Base-by-base conservation (phyloP, 2,329 filamentous ascomycete species). In the Fusarium miscanthi region DNA sequence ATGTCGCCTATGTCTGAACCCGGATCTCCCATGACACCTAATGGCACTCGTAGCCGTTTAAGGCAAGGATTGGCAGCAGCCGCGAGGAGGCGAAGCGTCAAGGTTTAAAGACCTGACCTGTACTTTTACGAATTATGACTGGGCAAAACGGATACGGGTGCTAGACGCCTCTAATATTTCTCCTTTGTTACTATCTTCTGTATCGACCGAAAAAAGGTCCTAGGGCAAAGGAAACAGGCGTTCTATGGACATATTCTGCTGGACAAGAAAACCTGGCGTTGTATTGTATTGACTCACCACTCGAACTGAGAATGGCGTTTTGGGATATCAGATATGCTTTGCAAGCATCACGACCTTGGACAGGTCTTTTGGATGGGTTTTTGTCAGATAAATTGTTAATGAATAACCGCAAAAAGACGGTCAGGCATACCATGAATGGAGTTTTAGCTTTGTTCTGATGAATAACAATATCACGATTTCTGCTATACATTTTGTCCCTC, bases 71-170 rank as follows among this genome's bases (percentile, higher is more conserved):
- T 77, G 59, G 68, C 73, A 46, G 74, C 76, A 33, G 76, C 76
- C 33, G 62, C 79, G 60, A 80, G 82, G 61, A 80, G 84, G 63
- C 80, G 82, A 75, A 85, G 84, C 76, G 78, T 85, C 74, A 83
- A 78, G 72, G 72, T 79, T 64, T 82, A 65, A 75, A 48, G 30
- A 48, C 45, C 63, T 56, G 51, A 60, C 59, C 62, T 74, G 63
- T 68, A 71, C 60, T 67, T 67, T 69, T 56, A 77, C 57, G 69
- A 71, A 61, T 76, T 60, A 78, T 66, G 71, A 77, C 72, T 64
- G 70, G 70, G 75, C 66, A 54, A 53, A 68, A 51, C 58, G 58
- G 70, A 58, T 52, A 61, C 40, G 61, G 69, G 71, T 66, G 69
- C 69, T 72, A 61, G 63, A 71, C 71, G 70, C 63, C 69, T 70